These are phyloP conservation scores for Pelargonium fulgidum DNA, from an alignment of 441 rosid genomes.

Conservation along the genomic window DNA sequence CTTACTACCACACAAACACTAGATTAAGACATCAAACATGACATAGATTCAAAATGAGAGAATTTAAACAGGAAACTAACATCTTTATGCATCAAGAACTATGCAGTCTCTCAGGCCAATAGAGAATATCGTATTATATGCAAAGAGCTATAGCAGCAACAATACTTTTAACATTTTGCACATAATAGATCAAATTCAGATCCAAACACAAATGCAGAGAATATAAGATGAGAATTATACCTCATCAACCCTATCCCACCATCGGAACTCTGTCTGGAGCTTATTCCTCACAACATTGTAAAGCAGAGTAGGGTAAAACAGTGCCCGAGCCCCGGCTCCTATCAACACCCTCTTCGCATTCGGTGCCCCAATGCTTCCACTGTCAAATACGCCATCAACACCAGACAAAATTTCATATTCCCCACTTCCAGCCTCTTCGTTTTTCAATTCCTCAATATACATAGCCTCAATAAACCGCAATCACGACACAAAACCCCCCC, in stretches of 20 bases:
- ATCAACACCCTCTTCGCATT: constrained; percentile 46
- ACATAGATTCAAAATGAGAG: background rate
- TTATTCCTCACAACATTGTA: constrained; percentile 75
- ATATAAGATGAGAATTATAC: constrained; percentile 23
- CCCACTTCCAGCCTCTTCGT: constrained; percentile 25
- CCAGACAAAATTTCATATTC: constrained; percentile 19
- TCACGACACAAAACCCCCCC: background rate
- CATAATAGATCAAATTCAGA: constrained; percentile 2
- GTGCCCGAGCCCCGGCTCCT: constrained; percentile 68
- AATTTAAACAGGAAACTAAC: background rate
- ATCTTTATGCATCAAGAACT: no score
- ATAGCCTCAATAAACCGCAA: constrained; percentile 25
- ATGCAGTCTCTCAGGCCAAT: no score
- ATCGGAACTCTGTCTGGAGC: constrained; percentile 57
- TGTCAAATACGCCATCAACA: constrained; percentile 10
- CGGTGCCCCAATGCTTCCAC: constrained; percentile 26
- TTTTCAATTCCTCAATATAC: constrained; percentile 50
- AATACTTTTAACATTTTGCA: no score
- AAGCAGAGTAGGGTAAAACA: constrained; percentile 61
- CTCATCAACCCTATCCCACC: constrained; percentile 75
- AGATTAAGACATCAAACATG: background rate
- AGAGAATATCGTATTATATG: no score
- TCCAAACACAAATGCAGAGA: background rate
- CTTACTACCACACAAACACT: background rate
- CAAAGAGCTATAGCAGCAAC: no score